Percentiles rank a stretch among this genome's conserved stretches.
Conservation (phyloP, 176 grass and related monocot genomes). For the Bonia amplexicaulis region DNA sequence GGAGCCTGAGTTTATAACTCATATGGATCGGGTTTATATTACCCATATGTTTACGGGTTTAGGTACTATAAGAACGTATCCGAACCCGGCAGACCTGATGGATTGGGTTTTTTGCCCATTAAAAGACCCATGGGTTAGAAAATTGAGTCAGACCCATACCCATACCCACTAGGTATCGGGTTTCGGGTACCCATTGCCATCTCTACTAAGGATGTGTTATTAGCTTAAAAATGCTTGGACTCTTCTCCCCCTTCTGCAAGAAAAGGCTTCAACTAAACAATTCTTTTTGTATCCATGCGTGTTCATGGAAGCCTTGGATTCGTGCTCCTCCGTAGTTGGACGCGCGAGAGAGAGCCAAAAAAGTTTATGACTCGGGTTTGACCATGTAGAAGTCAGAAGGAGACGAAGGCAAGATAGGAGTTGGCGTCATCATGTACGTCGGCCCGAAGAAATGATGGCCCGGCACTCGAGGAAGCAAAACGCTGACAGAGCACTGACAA, state of each 20-base stretch:
- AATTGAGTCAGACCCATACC: too few relatives aligned
- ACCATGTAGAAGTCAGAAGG: background rate
- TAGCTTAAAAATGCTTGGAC: background rate
- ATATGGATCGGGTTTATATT: too few relatives aligned
- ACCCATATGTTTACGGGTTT: too few relatives aligned
- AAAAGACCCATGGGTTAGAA: too few relatives aligned
- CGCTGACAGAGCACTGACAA: too few relatives aligned
- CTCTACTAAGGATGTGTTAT: background rate
- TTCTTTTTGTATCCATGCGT: background rate
- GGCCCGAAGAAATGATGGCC: background rate
- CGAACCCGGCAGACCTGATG: too few relatives aligned
- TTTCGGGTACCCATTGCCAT: too few relatives aligned
- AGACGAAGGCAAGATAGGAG: background rate
- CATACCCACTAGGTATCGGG: too few relatives aligned
- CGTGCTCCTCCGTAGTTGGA: background rate
- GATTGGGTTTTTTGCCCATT: too few relatives aligned
- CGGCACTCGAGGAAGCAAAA: too few relatives aligned
- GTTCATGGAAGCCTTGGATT: constrained; percentile 2
- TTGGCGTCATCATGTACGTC: background rate
- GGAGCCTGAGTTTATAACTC: too few relatives aligned
- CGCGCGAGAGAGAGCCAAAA: background rate
- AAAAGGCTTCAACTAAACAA: background rate
- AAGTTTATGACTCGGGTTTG: background rate
- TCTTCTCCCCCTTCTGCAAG: background rate
- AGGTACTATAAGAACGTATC: too few relatives aligned